Conservation (phyloP, 179 eudicot genomes). For the Heliamphora pulchella region DNA sequence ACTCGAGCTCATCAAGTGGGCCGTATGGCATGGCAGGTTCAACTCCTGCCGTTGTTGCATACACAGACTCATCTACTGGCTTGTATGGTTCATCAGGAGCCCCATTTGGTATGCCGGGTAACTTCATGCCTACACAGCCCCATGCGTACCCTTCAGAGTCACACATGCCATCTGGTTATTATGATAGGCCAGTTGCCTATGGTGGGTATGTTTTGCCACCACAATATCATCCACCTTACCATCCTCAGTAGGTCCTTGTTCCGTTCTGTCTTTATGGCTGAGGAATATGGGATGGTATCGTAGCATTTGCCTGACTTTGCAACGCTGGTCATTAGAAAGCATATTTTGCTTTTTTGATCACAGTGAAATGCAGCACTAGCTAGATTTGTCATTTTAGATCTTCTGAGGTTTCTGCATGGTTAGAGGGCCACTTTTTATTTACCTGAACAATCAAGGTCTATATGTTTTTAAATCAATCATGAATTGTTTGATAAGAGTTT, state of each 20-base stretch:
- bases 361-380: neutral
- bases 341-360: neutral
- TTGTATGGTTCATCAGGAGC: slow-evolving; percentile 18
- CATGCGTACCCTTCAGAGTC: slow-evolving; percentile 19
- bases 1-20: slow-evolving; percentile 17
- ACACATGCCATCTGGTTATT: slow-evolving; percentile 20
- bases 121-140: slow-evolving; percentile 14
- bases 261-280: neutral
- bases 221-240: slow-evolving; percentile 26
- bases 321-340: slow-evolving; percentile 3
- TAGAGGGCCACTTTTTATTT: neutral
- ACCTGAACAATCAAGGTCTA: neutral
- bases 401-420: neutral
- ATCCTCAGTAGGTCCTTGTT: slow-evolving; percentile 23
- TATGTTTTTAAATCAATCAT: neutral
- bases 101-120: slow-evolving; percentile 19
- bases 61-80: slow-evolving; percentile 19
- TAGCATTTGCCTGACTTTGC: slow-evolving; percentile 1
- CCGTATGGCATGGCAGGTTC: slow-evolving; percentile 22
- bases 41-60: slow-evolving; percentile 11
- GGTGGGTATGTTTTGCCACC: slow-evolving; percentile 22
- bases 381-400: neutral
- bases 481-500: slow-evolving; percentile 9
- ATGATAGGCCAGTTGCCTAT: slow-evolving; percentile 18
- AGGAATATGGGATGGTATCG: neutral